Base-by-base conservation (phyloP, 192 early-diverging fungal species). In the Coemansia sp. region DNA sequence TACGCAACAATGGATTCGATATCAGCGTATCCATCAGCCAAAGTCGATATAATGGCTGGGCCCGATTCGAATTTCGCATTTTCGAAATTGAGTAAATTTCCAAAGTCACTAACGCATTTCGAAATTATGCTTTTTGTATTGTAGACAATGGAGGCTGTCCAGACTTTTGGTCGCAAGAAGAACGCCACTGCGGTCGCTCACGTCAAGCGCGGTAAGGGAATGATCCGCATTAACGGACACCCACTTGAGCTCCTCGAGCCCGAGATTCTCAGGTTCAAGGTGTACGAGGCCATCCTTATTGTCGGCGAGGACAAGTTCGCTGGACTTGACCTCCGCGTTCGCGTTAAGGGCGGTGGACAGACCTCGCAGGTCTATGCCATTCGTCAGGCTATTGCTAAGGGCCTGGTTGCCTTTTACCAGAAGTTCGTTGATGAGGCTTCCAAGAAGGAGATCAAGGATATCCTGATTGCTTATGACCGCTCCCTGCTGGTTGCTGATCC, bases 391-490 rank as follows among this genome's bases (percentile, higher is more conserved):
- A 89, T 99, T 78, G 95, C 97, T 84, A 99, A 99, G 94, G 90
- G 93, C 58, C 90, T 99, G 72, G 97, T 99, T 77, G 95, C 97
- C 58, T 99, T 90, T 88, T 95, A 96, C 90, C 95, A 97, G 83
- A 99, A 99, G 91, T 99, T 86, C 82, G 95, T 99, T 62, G 97
- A 99, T 85, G 97, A 99, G 86, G 95, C 94, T 59, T 92, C 95
- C 77, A 99, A 99, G 93, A 96, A 96, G 88, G 95, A 97, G 87
- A 93, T 99, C 87, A 96, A 95, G 89, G 93, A 95, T 72, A 85
- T 90, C 56, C 86, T 94, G 61, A 84, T 91, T 25, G 69, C 83
- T 75, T 96, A 94, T 89, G 97, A 99, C 89, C 93, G 95, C 86
- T 89, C 93, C 73, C 94, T 99, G 52, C 91, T 99, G 52, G 97